phyloP scores from a whole-genome alignment of 805 yeast species.

The Candida stauntonica region DNA sequence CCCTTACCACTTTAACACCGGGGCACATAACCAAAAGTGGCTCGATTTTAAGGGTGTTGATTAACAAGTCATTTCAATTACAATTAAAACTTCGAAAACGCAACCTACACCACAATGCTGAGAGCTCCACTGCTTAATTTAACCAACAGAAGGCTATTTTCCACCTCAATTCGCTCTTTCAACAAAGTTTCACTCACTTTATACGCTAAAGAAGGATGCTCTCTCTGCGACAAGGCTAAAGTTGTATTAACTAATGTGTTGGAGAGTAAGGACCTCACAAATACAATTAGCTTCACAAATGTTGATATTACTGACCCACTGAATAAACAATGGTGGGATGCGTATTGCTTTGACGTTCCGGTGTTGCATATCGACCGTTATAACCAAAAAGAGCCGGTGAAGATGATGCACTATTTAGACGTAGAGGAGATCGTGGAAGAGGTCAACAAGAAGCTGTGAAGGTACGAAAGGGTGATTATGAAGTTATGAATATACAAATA shows the following conservation, averaged over 20 bases:
- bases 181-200: conserved; percentile 42
- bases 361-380: conserved; percentile 62
- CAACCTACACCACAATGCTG: too few relatives aligned
- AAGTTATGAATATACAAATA: neutral
- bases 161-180: neutral
- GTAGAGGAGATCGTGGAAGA: conserved; percentile 51
- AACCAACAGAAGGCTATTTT: conserved; percentile 2
- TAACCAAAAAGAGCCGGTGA: conserved; percentile 42
- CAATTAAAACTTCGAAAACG: too few relatives aligned
- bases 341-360: conserved; percentile 75
- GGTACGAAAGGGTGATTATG: neutral
- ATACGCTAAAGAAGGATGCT: conserved; percentile 67
- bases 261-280: conserved; percentile 24
- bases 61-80: too few relatives aligned
- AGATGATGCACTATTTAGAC: conserved; percentile 65
- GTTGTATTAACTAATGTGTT: conserved; percentile 42
- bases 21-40: too few relatives aligned
- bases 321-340: conserved; percentile 63
- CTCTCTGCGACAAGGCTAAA: conserved; percentile 63
- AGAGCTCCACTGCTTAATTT: neutral
- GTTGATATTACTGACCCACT: conserved; percentile 58
- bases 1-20: too few relatives aligned
- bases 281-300: conserved; percentile 33
- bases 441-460: conserved; percentile 28
- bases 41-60: too few relatives aligned